phyloP scores from a whole-genome alignment of 208 protist species.

The Trypanosoma theileri region DNA sequence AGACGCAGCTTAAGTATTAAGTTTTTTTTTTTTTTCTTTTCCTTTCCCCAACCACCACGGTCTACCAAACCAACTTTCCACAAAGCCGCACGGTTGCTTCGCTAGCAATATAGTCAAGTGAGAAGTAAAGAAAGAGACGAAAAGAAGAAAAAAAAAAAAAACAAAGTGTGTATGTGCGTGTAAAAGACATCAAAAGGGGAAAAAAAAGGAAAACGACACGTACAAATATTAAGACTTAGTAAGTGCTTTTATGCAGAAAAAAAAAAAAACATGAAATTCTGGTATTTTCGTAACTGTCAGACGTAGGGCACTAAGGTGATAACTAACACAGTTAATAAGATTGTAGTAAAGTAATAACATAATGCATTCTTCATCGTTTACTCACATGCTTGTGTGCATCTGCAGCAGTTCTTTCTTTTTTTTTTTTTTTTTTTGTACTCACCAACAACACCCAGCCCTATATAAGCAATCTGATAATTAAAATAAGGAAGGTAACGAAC shows the following conservation, averaged over 20 bases:
- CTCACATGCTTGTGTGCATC: too few species aligned
- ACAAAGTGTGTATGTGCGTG: background rate
- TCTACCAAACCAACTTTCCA: too few species aligned
- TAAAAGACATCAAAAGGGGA: background rate
- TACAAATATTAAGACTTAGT: background rate
- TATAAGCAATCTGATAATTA: too few species aligned
- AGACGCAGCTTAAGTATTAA: background rate
- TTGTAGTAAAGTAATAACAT: too few species aligned
- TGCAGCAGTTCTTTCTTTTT: too few species aligned
- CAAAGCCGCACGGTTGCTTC: too few species aligned
- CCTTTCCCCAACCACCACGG: background rate
- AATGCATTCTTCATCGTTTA: too few species aligned
- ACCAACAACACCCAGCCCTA: too few species aligned
- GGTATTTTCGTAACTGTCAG: too few species aligned
- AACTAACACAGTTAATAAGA: background rate
- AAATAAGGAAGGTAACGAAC: too few species aligned
- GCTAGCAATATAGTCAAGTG: background rate
- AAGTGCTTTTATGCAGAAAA: slow-evolving; percentile 1
- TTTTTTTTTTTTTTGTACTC: too few species aligned
- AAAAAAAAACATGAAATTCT: background rate
- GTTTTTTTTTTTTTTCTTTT: slow-evolving; percentile 1
- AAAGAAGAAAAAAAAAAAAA: background rate
- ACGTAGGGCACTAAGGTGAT: background rate
- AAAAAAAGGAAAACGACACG: slow-evolving; percentile 1
- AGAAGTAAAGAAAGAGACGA: background rate